Base-by-base conservation (phyloP, 495 filamentous ascomycete species). In the Aspergillus funiculosus region DNA sequence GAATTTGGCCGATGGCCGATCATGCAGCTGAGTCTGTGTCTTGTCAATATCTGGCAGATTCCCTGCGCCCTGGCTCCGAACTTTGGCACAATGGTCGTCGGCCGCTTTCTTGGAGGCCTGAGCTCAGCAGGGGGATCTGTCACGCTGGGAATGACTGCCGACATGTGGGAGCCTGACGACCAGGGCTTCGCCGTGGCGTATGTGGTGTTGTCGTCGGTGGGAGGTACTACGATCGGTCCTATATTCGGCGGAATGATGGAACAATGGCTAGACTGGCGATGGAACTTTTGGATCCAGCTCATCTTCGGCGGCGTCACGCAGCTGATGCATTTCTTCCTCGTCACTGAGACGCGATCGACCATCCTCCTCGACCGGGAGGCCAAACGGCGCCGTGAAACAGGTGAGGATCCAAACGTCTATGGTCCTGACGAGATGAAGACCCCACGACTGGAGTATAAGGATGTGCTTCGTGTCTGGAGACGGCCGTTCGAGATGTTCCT, bases 211-310 rank as follows among this genome's bases (percentile, higher is more conserved):
- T 85, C 82, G 0, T 87, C 83, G 1, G 85, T 88, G 7, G 80
- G 79, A 39, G 86, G 86, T 17, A 85, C 85, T 2, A 76, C 85
- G 15, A 70, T 90, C 4, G 88, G 88, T 1, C 85, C 88, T 1
- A 77, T 92, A 30, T 74, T 92, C 32, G 87, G 88, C 46, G 87
- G 86, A 14, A 83, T 90, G 57, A 75, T 86, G 49, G 76, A 85
- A 45, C 63, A 73, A 11, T 78, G 75, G 53, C 66, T 85, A 9
- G 48, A 60, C n/a, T 90, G 84, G 87, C 69, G 69, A 14, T 92
- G 87, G 88, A 76, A 72, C 35, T 85, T 88, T 58, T 89, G 83
- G 85, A 78, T 89, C 48, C 83, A 89, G 58, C 73, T 90, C 41
- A 85, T 89, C 39, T 77, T 89, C 35, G 85, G 86, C 22, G 80